A percentile compares a stretch with the other conserved stretches of the same genome.
These are phyloP conservation scores for Proliferodiscus dingleyae DNA, from an alignment of 2,329 filamentous ascomycete genomes.

Conservation along the genomic window DNA sequence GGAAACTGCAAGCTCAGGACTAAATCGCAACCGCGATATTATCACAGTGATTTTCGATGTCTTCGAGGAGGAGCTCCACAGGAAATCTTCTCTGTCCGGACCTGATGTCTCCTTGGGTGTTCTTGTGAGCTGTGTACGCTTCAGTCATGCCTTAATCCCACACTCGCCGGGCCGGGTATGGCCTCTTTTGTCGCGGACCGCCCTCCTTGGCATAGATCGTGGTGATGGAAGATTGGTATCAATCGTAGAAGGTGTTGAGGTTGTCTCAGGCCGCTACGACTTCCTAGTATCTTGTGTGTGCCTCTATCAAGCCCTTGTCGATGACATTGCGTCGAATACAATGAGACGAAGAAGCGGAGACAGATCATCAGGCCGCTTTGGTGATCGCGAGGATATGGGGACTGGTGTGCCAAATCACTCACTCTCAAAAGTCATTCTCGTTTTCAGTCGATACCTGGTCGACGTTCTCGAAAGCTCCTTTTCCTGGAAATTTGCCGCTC, in stretches of 20 bases:
- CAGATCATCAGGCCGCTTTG: slow-evolving; percentile 44
- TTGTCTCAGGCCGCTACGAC: slow-evolving; percentile 69
- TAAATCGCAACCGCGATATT: slow-evolving; percentile 62
- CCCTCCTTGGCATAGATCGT: slow-evolving; percentile 71
- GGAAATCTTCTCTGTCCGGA: slow-evolving; percentile 36
- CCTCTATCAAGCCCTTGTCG: slow-evolving; percentile 70
- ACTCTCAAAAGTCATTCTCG: slow-evolving; percentile 64
- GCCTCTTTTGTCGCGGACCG: slow-evolving; percentile 81
- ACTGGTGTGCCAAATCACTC: slow-evolving; percentile 74
- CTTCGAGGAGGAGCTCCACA: slow-evolving; percentile 63
- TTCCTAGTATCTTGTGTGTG: slow-evolving; percentile 70
- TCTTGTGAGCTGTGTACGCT: slow-evolving; percentile 68
- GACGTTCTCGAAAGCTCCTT: slow-evolving; percentile 82
- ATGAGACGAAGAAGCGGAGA: slow-evolving; percentile 58
- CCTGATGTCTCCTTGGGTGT: slow-evolving; percentile 53
- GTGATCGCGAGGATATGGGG: slow-evolving; percentile 49
- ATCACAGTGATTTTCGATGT: slow-evolving; percentile 78
- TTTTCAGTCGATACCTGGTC: slow-evolving; percentile 69
- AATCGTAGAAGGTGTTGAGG: slow-evolving; percentile 77
- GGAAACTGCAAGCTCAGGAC: slow-evolving; percentile 52
- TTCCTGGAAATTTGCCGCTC: slow-evolving; percentile 75
- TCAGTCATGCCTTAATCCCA: slow-evolving; percentile 67
- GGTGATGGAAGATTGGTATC: slow-evolving; percentile 71
- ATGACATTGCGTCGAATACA: slow-evolving; percentile 67
- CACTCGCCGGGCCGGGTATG: slow-evolving; percentile 80